Base-by-base conservation (phyloP, 345 rosid genomes). In the Pistacia atlantica region DNA sequence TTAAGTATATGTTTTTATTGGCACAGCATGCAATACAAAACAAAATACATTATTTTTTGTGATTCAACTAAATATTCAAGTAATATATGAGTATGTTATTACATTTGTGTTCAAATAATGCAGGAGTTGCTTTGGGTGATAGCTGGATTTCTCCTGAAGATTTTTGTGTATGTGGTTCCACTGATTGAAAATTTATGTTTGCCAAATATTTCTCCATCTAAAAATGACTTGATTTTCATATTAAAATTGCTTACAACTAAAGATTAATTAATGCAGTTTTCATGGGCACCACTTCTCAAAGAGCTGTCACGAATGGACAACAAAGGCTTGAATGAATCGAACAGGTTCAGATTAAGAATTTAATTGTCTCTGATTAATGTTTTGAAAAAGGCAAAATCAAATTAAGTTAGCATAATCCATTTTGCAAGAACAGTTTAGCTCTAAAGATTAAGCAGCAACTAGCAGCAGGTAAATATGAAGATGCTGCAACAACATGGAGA, bases 111-210 rank as follows among this genome's bases (percentile, higher is more conserved):
- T 57, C 3, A 11, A 2, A 31, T 31, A 49, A 45, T 49, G 16
- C 62, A 87, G 90, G 90, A 45, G 77, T 87, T 71, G 90, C 86
- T 61, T 72, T 87, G 75, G 90, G 88, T 8, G 78, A 87, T 55
- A 80, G 85, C 56, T 87, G 84, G 84, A 87, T 87, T 79, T 87
- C 90, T 37, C 86, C 88, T 0, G 84, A 72, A 80, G 87, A 87
- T 73, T 83, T 81, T 77, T 79, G 69, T 84, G 90, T 83, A 75
- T 5, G 73, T 56, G 10, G 61, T 37, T 12, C 52, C 63, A 33
- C 22, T n/a, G 8, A 5, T 5, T 5, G 6, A 42, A 42, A 42
- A 42, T 42, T 31, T 31, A 10, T 42, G 1, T 7, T 1, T 5
- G 46, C 46, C 46, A 42, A 54, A 13, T 14, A 13, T 3, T 1